These are phyloP conservation scores for Diutina scorzettiae DNA, from an alignment of 1,139 yeast genomes.

Conservation along the genomic window DNA sequence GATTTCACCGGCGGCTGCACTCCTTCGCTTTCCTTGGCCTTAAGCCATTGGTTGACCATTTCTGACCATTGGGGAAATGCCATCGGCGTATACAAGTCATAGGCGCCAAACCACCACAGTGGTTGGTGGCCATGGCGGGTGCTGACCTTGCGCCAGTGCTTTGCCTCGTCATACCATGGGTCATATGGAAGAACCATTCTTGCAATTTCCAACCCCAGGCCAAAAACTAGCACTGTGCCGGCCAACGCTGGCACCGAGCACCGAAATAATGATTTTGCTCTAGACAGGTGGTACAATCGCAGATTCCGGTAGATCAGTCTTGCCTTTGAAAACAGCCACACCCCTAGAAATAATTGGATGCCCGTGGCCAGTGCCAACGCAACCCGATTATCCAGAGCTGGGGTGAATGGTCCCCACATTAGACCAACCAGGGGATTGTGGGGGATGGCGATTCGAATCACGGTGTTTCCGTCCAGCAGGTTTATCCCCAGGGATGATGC, in stretches of 20 bases:
- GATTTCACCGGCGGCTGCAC: conserved; percentile 5
- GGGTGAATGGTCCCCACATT: conserved; percentile 5
- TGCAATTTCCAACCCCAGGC: conserved; percentile 36
- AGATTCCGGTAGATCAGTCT: not conserved
- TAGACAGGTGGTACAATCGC: not conserved
- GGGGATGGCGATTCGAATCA: conserved; percentile 2
- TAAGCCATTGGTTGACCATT: conserved; percentile 6
- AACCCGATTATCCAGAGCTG: conserved; percentile 2
- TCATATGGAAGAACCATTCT: conserved; percentile 42
- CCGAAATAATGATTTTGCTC: conserved; percentile 12
- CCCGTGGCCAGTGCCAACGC: not conserved
- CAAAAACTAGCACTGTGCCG: conserved; percentile 14
- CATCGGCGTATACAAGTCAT: conserved; percentile 41
- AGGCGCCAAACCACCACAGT: conserved; percentile 51
- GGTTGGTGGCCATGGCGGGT: conserved; percentile 28
- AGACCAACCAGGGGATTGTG: conserved; percentile 5
- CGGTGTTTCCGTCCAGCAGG: not conserved
- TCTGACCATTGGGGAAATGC: conserved; percentile 25
- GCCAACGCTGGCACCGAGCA: conserved; percentile 10
- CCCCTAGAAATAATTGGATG: not conserved
- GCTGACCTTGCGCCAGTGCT: conserved; percentile 33
- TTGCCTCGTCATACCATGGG: conserved; percentile 57
- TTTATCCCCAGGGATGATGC: not conserved
- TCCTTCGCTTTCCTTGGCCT: conserved; percentile 8
- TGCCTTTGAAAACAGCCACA: conserved; percentile 3